Conservation (phyloP, 129 eudicot species). For the Scalesia atractyloides region DNA sequence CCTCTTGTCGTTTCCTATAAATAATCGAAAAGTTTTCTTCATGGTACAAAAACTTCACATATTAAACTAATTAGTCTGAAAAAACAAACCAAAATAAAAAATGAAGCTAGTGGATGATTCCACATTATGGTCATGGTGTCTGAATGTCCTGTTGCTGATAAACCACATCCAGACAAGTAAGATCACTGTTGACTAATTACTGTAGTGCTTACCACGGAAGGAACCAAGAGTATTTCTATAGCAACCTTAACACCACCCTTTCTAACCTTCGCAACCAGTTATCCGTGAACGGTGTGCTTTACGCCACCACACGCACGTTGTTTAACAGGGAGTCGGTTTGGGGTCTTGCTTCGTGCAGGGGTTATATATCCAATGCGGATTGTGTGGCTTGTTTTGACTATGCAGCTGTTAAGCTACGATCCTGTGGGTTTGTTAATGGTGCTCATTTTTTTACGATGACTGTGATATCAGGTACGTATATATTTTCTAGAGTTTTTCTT, state of each 20-base stretch:
- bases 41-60: neutral
- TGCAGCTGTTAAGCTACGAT: constrained; percentile 40
- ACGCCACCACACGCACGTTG: constrained; percentile 45
- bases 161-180: constrained; percentile 24
- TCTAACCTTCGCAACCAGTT: constrained; percentile 43
- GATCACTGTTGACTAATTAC: constrained; percentile 25
- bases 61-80: neutral
- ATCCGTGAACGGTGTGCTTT: constrained; percentile 26
- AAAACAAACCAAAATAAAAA: constrained; percentile 11
- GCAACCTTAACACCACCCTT: constrained; percentile 52
- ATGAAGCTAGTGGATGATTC: neutral
- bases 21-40: neutral
- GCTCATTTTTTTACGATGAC: constrained; percentile 59
- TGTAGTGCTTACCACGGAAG: constrained; percentile 31
- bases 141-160: constrained; percentile 5
- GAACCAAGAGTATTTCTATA: constrained; percentile 26
- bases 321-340: constrained; percentile 49
- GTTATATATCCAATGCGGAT: constrained; percentile 43
- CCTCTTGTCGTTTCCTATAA: neutral
- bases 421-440: constrained; percentile 48
- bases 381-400: constrained; percentile 58
- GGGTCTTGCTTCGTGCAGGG: constrained; percentile 54
- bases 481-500: neutral
- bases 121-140: constrained; percentile 19
- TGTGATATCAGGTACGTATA: constrained; percentile 48